phyloP scores from a whole-genome alignment of 2,329 filamentous ascomycete species.

The Furcasterigmium sp. region DNA sequence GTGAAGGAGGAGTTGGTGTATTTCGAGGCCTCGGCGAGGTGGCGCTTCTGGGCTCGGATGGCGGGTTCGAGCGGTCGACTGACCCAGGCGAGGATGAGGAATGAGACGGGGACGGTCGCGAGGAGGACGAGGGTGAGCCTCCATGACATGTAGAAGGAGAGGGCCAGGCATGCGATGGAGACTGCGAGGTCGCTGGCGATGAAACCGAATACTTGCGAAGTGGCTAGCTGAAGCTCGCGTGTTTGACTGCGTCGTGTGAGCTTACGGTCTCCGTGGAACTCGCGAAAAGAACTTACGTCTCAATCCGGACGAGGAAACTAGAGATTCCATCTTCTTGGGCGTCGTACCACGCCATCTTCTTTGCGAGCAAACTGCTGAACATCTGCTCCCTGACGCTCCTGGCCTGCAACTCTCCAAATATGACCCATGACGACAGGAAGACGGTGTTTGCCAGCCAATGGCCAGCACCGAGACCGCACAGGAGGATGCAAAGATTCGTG shows the following conservation, averaged over 20 bases:
- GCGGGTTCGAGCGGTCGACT: conserved; percentile 57
- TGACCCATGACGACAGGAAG: conserved; percentile 67
- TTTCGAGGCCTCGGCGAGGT: conserved; percentile 67
- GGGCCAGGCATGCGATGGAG: conserved; percentile 56
- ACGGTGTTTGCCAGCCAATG: conserved; percentile 63
- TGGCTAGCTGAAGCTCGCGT: conserved; percentile 73
- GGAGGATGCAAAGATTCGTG: conserved; percentile 53
- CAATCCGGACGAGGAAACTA: conserved; percentile 65
- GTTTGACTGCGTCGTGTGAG: conserved; percentile 57
- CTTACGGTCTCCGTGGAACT: no score
- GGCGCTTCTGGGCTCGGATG: conserved; percentile 62
- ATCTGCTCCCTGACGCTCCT: conserved; percentile 56
- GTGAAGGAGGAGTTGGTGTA: conserved; percentile 62
- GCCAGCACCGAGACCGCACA: conserved; percentile 57
- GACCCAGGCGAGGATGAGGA: conserved; percentile 52
- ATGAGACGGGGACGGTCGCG: conserved; percentile 64
- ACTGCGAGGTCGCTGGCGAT: conserved; percentile 60
- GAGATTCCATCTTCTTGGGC: conserved; percentile 63
- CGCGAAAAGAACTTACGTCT: conserved; percentile 54
- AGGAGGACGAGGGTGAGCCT: conserved; percentile 76
- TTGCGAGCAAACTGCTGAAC: conserved; percentile 64
- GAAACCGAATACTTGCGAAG: conserved; percentile 74
- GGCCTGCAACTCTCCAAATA: conserved; percentile 78
- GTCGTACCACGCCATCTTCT: conserved; percentile 81
- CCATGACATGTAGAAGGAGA: conserved; percentile 81